Evolutionary conservation across 2,329 filamentous ascomycete species (phyloP), one percentile per base, ranked within the genome.

Genomic region (Graphilbum sp.): DNA sequence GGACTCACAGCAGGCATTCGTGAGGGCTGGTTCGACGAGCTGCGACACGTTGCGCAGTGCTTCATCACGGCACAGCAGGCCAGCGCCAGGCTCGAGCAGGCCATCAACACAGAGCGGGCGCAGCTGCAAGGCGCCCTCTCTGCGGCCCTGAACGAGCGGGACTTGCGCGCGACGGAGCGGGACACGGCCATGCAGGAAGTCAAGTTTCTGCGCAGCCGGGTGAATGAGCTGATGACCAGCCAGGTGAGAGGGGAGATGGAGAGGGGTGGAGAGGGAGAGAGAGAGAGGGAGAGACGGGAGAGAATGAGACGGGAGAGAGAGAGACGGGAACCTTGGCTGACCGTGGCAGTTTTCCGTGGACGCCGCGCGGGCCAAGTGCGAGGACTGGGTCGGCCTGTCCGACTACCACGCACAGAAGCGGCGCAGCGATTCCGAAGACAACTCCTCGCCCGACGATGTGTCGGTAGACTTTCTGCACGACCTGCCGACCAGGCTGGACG

Each of bases 11-110:
- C 40, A 1, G 12, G 34, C 1, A 36, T 42, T 9, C 44, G 46
- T 3, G 41, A 43, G 7, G 24, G 24, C 0, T 46, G 41, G 43
- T 47, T 41, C 13, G 33, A 40, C 2, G 42, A 45, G 27, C 38
- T 47, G 11, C 41, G 45, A 1, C 19, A 32, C 2, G 36, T 49
- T 19, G 47, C 44, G 2, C 46, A 49, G 36, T 39, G 37, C 30
- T 46, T 49, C 38, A 41, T 49, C 17, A 36, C 42, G 11, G 46
- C 46, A 16, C 46, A 44, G 35, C 39, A 43, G 17, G 31, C 42
- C 9, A 38, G 35, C n/a, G 38, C 42, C 10, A 43, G 31, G 12
- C 29, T 46, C n/a, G 45, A 48, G 20, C 42, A 43, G 17, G 31
- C 34, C 1, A 9, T 40, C 1, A 45, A 36, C 18, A 42, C 40